A percentile compares a stretch with the other conserved stretches of the same genome.
Evolutionary conservation across 139 green algal species (phyloP).

Genomic region (Tetraselmis chui): DNA sequence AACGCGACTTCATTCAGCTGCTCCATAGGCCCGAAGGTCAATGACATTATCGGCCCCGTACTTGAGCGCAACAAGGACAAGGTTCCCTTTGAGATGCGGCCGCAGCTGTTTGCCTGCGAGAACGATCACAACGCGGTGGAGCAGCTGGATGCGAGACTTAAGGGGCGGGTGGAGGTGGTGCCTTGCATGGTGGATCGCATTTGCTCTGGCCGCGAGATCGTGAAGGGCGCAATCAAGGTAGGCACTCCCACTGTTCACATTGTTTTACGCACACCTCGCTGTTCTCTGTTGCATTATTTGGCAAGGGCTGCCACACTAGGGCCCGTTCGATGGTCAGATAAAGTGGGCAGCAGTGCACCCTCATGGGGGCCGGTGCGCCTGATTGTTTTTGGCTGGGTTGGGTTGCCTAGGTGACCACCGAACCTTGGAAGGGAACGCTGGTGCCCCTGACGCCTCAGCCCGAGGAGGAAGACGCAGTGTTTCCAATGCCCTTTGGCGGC

Average conservation of each 20-base stretch:
- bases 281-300: no score
- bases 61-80: neutral
- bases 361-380: no score
- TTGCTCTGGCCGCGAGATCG: neutral
- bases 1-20: constrained; percentile 8
- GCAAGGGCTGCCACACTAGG: no score
- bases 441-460: neutral
- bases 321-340: no score
- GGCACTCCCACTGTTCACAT: no score
- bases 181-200: constrained; percentile 13
- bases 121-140: constrained; percentile 11
- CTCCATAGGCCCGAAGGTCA: constrained; percentile 2
- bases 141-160: neutral
- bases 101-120: constrained; percentile 7
- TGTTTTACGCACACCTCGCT: no score
- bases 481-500: neutral
- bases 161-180: constrained; percentile 4
- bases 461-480: neutral
- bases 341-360: no score
- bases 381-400: neutral
- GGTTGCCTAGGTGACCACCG: neutral
- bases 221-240: neutral
- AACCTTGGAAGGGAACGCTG: constrained; percentile 1
- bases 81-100: constrained; percentile 2
- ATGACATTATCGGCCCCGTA: neutral